phyloP scores from a whole-genome alignment of 1,284 basidiomycete genomes.

The Wallemia ichthyophaga region DNA sequence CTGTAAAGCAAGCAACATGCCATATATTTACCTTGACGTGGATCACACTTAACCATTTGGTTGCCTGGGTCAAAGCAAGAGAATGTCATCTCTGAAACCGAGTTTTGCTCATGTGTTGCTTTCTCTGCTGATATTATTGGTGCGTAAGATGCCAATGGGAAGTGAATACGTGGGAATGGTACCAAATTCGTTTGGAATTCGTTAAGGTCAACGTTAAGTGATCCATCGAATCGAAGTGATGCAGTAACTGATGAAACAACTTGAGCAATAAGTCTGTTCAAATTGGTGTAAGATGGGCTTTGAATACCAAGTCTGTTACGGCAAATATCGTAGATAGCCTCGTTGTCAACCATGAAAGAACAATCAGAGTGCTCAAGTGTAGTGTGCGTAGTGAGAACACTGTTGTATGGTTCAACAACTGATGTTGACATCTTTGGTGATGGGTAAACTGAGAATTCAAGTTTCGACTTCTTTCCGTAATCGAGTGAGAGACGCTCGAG shows the following conservation, averaged over 20 bases:
- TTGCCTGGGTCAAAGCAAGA: slow-evolving; percentile 92
- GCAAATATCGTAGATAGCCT: slow-evolving; percentile 93
- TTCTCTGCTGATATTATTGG: slow-evolving; percentile 57
- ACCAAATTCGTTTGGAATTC: slow-evolving; percentile 99
- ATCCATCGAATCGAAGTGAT: slow-evolving; percentile 88
- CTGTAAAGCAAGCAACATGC: slow-evolving; percentile 35
- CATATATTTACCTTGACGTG: slow-evolving; percentile 51
- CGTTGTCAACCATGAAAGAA: slow-evolving; percentile 97
- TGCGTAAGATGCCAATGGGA: slow-evolving; percentile 85
- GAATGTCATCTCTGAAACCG: slow-evolving; percentile 92
- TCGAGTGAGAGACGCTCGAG: slow-evolving; percentile 86
- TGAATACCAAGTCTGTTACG: slow-evolving; percentile 69
- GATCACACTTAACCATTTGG: slow-evolving; percentile 44
- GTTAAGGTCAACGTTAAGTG: slow-evolving; percentile 87
- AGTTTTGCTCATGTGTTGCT: slow-evolving; percentile 87
- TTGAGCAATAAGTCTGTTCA: slow-evolving; percentile 88
- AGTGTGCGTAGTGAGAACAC: slow-evolving; percentile 91
- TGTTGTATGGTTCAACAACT: slow-evolving; percentile 98
- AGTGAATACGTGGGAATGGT: slow-evolving; percentile 91
- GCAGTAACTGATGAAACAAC: slow-evolving; percentile 95
- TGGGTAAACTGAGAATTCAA: slow-evolving; percentile 96
- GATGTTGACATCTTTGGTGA: slow-evolving; percentile 80
- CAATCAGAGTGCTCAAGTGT: slow-evolving; percentile 98
- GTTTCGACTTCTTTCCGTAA: slow-evolving; percentile 98
- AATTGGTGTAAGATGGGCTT: slow-evolving; percentile 71